Conservation (phyloP, 805 yeast species). For the Debaryomyces maramus region DNA sequence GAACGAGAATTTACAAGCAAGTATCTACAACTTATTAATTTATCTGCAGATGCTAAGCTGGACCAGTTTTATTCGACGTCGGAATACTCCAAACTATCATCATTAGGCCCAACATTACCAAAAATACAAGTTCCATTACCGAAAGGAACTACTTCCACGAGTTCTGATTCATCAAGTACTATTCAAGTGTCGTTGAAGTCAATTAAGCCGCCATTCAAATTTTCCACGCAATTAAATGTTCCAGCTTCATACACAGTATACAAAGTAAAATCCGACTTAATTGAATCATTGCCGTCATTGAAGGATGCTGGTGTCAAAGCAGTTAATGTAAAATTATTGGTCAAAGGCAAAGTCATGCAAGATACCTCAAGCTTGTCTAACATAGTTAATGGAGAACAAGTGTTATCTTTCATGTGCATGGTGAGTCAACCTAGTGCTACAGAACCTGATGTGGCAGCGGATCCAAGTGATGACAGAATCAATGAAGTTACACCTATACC, state of each 20-base stretch:
- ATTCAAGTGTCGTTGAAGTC: constrained; percentile 53
- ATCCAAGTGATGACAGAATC: neutral
- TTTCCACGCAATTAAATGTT: constrained; percentile 35
- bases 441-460: constrained; percentile 4
- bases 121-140: constrained; percentile 39
- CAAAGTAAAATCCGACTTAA: constrained; percentile 39
- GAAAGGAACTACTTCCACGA: constrained; percentile 4
- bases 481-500: constrained; percentile 4
- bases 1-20: constrained; percentile 51
- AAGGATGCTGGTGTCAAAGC: constrained; percentile 30
- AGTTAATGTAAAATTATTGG: constrained; percentile 48
- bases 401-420: constrained; percentile 46
- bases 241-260: constrained; percentile 31
- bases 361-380: constrained; percentile 45
- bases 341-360: constrained; percentile 63
- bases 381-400: constrained; percentile 21
- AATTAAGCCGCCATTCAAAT: constrained; percentile 67
- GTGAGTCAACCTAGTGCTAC: constrained; percentile 24
- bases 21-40: constrained; percentile 47
- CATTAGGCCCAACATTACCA: constrained; percentile 52
- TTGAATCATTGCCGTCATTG: constrained; percentile 26
- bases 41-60: constrained; percentile 39
- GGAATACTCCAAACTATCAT: constrained; percentile 27
- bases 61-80: constrained; percentile 33
- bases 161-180: constrained; percentile 4